Percentiles rank a stretch among this genome's conserved stretches.
Conservation (phyloP, 371 early-diverging fungal genomes). For the Dipsacomyces acuminosporus region DNA sequence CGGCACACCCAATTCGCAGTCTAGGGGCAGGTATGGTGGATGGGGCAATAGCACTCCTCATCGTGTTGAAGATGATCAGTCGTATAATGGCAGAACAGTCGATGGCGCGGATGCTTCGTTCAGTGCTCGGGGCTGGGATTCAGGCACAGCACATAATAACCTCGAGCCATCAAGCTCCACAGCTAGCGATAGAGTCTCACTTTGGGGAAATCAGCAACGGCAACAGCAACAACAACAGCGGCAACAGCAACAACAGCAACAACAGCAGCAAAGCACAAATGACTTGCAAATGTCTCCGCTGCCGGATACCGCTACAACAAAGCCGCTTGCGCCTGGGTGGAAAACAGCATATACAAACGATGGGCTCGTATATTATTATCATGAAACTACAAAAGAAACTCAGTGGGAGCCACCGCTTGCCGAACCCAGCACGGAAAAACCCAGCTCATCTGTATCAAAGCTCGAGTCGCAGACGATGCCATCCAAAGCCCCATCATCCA, state of each 20-base stretch:
- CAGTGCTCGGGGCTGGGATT: no score
- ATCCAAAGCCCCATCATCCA: no score
- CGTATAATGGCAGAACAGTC: background rate
- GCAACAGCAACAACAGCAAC: no score
- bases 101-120: background rate
- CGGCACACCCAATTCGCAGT: background rate
- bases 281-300: no score
- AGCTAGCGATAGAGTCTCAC: no score
- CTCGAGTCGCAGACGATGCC: no score
- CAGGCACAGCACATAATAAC: no score
- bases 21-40: conserved; percentile 12
- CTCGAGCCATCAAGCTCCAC: no score
- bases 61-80: conserved; percentile 2
- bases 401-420: conserved; percentile 51
- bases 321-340: conserved; percentile 48
- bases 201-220: no score
- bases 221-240: no score
- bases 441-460: background rate
- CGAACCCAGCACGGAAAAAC: background rate
- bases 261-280: no score
- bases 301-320: no score
- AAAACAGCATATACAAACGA: conserved; percentile 39
- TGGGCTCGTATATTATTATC: conserved; percentile 52
- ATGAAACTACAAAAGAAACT: conserved; percentile 46
- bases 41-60: conserved; percentile 8